Base-by-base conservation (phyloP, 2,329 filamentous ascomycete genomes). In the Alternaria longipes region DNA sequence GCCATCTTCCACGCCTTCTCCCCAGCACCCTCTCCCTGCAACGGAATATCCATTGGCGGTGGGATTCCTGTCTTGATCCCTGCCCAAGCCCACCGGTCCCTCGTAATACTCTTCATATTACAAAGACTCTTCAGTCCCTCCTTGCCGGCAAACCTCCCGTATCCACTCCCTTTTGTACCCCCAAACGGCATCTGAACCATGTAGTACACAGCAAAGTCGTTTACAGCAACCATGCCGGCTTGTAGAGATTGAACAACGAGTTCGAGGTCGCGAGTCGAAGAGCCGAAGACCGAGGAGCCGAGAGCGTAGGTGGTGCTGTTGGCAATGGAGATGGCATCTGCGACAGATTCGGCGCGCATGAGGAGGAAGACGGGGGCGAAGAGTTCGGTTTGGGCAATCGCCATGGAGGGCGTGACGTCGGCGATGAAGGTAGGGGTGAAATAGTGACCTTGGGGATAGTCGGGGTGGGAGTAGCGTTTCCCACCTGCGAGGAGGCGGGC, bases 151-250 rank as follows among this genome's bases (percentile, higher is more conserved):
- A 99, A 99, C 3, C 94, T 86, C 1, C 95, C 95, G 77, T 98
- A 98, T 0, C 83, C 95, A 24, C 91, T 96, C 1, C 93, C 94
- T 59, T 87, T 89, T n/a, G 92, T 89, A 55, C 94, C 95, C 38
- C 95, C 95, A 79, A 99, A 99, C 0, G 95, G 95, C 40, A 99
- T 82, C 80, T 97, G 93, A 8, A 97, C 94, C 54, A 94, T 93
- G 76, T 99, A 99, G 79, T 89, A 97, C 28, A 89, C 90, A 20
- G 90, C 95, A 74, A 99, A 99, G 81, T 99, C 95, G 77, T 99
- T 99, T 69, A 99, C 87, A 24, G 93, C 89, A 0, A 98, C 92
- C 91, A 97, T 97, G 45, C 95, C 95, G 0, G 91, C 89, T 64
- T 90, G 87, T 53, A 97, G 84, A 24, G 88, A 87, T 20, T 80